These are phyloP conservation scores for Ophiostoma ips DNA, from an alignment of 2,329 filamentous ascomycete genomes.

Conservation along the genomic window DNA sequence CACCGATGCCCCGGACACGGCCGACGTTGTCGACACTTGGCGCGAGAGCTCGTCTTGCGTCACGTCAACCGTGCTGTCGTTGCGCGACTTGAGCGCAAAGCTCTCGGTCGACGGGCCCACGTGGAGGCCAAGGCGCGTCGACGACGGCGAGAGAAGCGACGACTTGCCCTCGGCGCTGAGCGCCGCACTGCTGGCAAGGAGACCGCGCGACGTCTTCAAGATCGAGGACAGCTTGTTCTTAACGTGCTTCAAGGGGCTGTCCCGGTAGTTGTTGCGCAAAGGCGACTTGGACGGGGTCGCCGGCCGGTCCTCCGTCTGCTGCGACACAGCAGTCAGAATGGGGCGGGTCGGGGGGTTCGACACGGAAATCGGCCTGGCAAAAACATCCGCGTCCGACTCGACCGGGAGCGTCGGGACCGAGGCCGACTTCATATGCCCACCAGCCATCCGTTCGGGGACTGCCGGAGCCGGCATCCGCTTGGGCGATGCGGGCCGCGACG, in stretches of 20 bases:
- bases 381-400: conserved; percentile 16
- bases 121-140: conserved; percentile 30
- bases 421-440: conserved; percentile 44
- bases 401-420: conserved; percentile 43
- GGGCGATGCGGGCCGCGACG: conserved; percentile 22
- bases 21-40: conserved; percentile 15
- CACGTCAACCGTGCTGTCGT: conserved; percentile 21
- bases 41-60: conserved; percentile 34
- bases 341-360: conserved; percentile 35
- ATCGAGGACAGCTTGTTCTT: conserved; percentile 90
- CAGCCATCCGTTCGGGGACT: conserved; percentile 6
- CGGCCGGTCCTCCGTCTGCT: conserved; percentile 21
- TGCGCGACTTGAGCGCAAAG: conserved; percentile 19
- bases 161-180: conserved; percentile 49
- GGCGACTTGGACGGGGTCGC: conserved; percentile 43
- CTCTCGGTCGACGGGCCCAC: conserved; percentile 35
- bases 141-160: conserved; percentile 40
- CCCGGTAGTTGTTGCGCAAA: conserved; percentile 39
- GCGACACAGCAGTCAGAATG: conserved; percentile 31
- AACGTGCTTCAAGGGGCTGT: conserved; percentile 78
- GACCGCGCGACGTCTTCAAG: conserved; percentile 70
- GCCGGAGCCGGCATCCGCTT: conserved; percentile 15
- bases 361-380: conserved; percentile 43
- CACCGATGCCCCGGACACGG: conserved; percentile 7
- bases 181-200: conserved; percentile 65